Evolutionary conservation across 192 early-diverging fungal genomes (phyloP), one percentile per base, ranked within the genome.

Genomic region (Allomyces javanicus): DNA sequence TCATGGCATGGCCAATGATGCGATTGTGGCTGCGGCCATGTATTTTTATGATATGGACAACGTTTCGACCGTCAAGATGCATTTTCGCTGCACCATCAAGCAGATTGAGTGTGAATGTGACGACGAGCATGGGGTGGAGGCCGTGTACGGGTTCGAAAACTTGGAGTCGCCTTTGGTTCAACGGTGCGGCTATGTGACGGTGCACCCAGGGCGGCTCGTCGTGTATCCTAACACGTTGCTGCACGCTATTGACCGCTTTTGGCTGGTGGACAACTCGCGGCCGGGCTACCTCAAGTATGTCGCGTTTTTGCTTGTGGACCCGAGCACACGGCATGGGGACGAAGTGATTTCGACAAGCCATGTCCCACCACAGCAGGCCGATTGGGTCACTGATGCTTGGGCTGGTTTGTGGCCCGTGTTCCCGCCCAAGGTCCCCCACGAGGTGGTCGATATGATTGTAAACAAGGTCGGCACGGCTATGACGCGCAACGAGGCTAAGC

Each of bases 221-320:
- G 84, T 78, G 24, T 91, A 87, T 67, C 84, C 87, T 10, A 91
- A 91, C 73, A 68, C 72, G 22, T 80, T 79, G 64, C 89, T 88
- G 75, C 87, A 91, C 72, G 66, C 75, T n/a, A 80, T 87, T 2
- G 74, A 78, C 5, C 75, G 78, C 0, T 88, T 91, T 68, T 66
- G 71, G 63, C 75, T 90, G 26, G 71, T 63, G 7, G 84, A 88
- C 63, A 71, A 69, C 25, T 76, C 78, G 33, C 80, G 80, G 58
- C 78, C 81, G 0, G 89, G 89, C 0, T 73, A 79, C 61, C 78
- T 84, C 70, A 84, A 84, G 69, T 85, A 87, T 55, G 65, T 91
- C 7, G 74, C 72, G 10, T 87, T 91, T 62, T 87, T 88, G 74
- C 75, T 89, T 55, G 78, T 91, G 1, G 74, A 91, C 62, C 64